Evolutionary conservation across 768 basidiomycete species (phyloP).

Genomic region (Kondoa malvinella): DNA sequence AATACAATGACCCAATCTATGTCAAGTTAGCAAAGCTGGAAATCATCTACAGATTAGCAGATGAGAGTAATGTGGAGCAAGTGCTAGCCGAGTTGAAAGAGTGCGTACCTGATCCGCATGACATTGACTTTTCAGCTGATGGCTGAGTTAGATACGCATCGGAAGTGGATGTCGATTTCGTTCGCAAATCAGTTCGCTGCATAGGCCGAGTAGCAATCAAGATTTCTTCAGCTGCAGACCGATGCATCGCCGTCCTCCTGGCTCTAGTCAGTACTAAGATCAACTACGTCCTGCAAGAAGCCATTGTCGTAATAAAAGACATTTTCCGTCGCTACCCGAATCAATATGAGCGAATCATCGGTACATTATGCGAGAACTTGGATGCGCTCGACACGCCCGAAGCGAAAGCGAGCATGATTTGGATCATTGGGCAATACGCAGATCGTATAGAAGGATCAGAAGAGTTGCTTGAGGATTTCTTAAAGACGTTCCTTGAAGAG

Average conservation of each 20-base stretch:
- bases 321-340: constrained; percentile 95
- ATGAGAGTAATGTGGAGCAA: constrained; percentile 82
- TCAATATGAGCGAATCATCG: constrained; percentile 89
- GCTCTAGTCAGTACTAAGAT: constrained; percentile 81
- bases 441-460: constrained; percentile 89
- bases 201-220: constrained; percentile 98
- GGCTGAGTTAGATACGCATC: constrained; percentile 60
- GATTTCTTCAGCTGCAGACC: constrained; percentile 71
- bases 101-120: constrained; percentile 37
- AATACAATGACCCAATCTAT: constrained; percentile 98
- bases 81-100: constrained; percentile 90
- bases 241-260: constrained; percentile 72
- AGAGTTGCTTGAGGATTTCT: constrained; percentile 78
- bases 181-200: constrained; percentile 89
- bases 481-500: constrained; percentile 79
- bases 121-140: not conserved
- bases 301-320: constrained; percentile 92
- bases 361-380: constrained; percentile 75
- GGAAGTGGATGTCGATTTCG: constrained; percentile 95
- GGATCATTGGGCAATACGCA: constrained; percentile 94
- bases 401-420: constrained; percentile 90
- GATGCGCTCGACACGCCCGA: constrained; percentile 88
- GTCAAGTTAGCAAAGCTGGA: constrained; percentile 96
- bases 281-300: constrained; percentile 90
- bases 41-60: constrained; percentile 93